Evolutionary conservation across 257 asterid genomes (phyloP).

Genomic region (Solanum lycopersicoides): DNA sequence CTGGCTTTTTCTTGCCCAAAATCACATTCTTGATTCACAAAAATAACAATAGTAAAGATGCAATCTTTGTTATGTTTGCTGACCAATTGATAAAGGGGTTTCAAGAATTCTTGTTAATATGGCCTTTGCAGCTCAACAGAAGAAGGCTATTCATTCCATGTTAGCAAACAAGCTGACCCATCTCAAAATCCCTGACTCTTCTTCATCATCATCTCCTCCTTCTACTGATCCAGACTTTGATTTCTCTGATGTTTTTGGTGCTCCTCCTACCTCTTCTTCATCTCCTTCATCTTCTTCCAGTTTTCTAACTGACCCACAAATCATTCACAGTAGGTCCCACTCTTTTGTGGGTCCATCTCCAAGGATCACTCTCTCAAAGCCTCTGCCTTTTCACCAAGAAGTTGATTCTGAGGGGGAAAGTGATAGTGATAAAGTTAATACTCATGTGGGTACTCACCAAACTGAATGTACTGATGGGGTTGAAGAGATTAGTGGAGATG

Average conservation of each 20-base stretch:
- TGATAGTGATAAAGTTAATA: slow-evolving; percentile 9
- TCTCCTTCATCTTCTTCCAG: slow-evolving; percentile 40
- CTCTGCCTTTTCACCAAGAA: slow-evolving; percentile 39
- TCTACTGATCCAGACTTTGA: slow-evolving; percentile 52
- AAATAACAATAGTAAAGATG: not conserved
- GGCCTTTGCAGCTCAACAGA: slow-evolving; percentile 28
- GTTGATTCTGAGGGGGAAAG: slow-evolving; percentile 48
- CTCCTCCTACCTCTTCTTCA: slow-evolving; percentile 32
- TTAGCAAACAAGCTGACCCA: slow-evolving; percentile 56
- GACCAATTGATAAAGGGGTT: not conserved
- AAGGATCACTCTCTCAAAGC: slow-evolving; percentile 51
- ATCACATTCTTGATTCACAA: not conserved
- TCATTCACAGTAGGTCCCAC: slow-evolving; percentile 72
- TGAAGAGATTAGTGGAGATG: not conserved
- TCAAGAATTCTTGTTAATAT: not conserved
- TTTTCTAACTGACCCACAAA: slow-evolving; percentile 58
- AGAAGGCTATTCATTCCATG: slow-evolving; percentile 44
- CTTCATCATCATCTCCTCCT: slow-evolving; percentile 13
- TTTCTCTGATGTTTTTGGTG: slow-evolving; percentile 70
- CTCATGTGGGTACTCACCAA: not conserved
- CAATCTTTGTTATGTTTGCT: not conserved
- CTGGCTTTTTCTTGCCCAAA: slow-evolving; percentile 1
- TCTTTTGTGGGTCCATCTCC: slow-evolving; percentile 92
- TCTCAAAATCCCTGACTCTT: slow-evolving; percentile 56
- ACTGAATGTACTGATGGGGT: not conserved